Evolutionary conservation across 257 asterid species (phyloP).

Genomic region (Eucommia ulmoides): DNA sequence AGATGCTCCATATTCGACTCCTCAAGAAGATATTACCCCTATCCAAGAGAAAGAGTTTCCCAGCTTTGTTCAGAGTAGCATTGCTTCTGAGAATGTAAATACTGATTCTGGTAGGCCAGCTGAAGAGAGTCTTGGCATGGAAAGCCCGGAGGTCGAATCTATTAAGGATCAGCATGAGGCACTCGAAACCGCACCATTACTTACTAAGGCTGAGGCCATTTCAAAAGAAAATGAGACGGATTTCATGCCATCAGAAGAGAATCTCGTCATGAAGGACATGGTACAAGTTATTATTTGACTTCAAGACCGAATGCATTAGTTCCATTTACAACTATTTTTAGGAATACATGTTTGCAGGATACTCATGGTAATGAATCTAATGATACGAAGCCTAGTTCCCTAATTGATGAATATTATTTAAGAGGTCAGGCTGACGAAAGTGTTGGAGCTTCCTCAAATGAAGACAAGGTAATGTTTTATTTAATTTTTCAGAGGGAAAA

Average conservation of each 20-base stretch:
- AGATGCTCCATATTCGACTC: slow-evolving; percentile 19
- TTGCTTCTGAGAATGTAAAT: slow-evolving; percentile 28
- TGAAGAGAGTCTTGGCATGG: slow-evolving; percentile 29
- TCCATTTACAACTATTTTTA: slow-evolving; percentile 20
- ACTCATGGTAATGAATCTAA: slow-evolving; percentile 29
- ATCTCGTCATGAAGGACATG: slow-evolving; percentile 20
- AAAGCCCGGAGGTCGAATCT: slow-evolving; percentile 27
- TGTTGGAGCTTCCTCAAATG: slow-evolving; percentile 25
- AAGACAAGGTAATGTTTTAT: slow-evolving; percentile 49
- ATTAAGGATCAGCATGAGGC: slow-evolving; percentile 30
- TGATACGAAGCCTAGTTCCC: slow-evolving; percentile 29
- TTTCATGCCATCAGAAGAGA: slow-evolving; percentile 21
- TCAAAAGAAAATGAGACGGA: slow-evolving; percentile 29
- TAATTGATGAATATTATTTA: slow-evolving; percentile 60
- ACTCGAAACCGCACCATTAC: slow-evolving; percentile 23
- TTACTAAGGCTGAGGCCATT: slow-evolving; percentile 20
- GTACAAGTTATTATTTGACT: slow-evolving; percentile 32
- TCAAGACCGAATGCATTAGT: slow-evolving; percentile 7
- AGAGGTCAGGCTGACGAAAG: slow-evolving; percentile 29
- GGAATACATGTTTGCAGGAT: slow-evolving; percentile 38
- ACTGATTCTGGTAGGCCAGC: slow-evolving; percentile 20
- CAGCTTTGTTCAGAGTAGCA: slow-evolving; percentile 21
- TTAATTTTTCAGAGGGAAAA: too few species aligned
- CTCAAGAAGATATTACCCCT: slow-evolving; percentile 17
- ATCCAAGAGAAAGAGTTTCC: slow-evolving; percentile 26